These are phyloP conservation scores for Leucosporidium scottii DNA, from an alignment of 768 basidiomycete species.

Conservation along the genomic window DNA sequence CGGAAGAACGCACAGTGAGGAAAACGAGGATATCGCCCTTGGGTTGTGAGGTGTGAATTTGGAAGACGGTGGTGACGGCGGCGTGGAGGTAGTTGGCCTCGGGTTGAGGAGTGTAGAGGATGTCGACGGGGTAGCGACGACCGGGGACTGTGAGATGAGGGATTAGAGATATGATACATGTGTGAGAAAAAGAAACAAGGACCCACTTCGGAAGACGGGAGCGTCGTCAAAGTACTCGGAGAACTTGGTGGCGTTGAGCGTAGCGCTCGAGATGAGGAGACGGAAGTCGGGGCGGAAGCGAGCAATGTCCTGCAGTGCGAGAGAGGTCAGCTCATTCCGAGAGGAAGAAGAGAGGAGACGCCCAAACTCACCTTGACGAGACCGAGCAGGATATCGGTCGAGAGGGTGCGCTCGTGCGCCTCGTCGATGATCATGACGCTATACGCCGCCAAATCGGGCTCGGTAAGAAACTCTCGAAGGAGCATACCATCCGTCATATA, in stretches of 20 bases:
- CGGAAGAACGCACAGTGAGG: conserved; percentile 61
- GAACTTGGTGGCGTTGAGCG: conserved; percentile 96
- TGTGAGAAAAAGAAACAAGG: background rate
- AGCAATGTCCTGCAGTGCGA: conserved; percentile 70
- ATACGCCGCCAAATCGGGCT: conserved; percentile 92
- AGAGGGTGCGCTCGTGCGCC: conserved; percentile 93
- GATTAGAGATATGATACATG: background rate
- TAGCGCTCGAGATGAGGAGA: conserved; percentile 89
- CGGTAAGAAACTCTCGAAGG: conserved; percentile 90
- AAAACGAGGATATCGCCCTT: conserved; percentile 97
- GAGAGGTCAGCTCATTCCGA: conserved; percentile 33
- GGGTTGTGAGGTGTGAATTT: conserved; percentile 97
- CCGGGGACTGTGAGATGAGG: conserved; percentile 66
- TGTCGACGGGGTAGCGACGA: conserved; percentile 93
- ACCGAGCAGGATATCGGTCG: conserved; percentile 97
- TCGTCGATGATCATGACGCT: conserved; percentile 95
- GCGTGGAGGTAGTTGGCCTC: conserved; percentile 99
- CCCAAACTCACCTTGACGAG: conserved; percentile 79
- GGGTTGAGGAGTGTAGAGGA: conserved; percentile 97
- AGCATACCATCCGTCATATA: conserved; percentile 99
- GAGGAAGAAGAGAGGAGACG: conserved; percentile 15
- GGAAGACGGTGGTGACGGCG: conserved; percentile 96
- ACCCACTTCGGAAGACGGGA: conserved; percentile 69
- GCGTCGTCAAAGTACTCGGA: conserved; percentile 95
- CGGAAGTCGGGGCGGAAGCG: conserved; percentile 90